These are phyloP conservation scores for Chamaenerion angustifolium DNA, from an alignment of 345 rosid species.

Conservation along the genomic window DNA sequence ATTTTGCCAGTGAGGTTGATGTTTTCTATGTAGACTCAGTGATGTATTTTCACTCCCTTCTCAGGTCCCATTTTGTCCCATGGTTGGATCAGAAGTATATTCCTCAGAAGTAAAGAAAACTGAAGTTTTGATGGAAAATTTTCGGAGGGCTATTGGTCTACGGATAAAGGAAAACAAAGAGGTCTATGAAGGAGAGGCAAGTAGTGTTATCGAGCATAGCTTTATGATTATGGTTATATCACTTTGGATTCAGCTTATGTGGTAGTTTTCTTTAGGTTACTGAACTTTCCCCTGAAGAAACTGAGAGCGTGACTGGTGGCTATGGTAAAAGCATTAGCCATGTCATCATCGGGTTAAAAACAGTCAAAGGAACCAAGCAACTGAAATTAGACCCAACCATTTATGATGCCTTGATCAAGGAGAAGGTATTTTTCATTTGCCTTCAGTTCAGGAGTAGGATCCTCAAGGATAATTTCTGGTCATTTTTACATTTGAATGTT, in stretches of 20 bases:
- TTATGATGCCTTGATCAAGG: conserved; percentile 95
- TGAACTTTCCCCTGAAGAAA: conserved; percentile 99
- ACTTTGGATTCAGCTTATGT: neutral
- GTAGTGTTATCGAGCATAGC: conserved; percentile 9
- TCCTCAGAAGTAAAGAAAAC: conserved; percentile 99
- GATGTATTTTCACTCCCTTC: no score
- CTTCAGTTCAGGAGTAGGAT: neutral
- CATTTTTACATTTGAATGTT: no score
- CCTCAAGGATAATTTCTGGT: no score
- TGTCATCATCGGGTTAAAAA: conserved; percentile 82
- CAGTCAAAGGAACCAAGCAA: conserved; percentile 96
- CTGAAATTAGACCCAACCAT: conserved; percentile 96
- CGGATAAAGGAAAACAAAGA: conserved; percentile 97
- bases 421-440: conserved; percentile 39
- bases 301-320: conserved; percentile 86
- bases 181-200: conserved; percentile 96
- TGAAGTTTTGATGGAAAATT: conserved; percentile 94
- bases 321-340: conserved; percentile 98
- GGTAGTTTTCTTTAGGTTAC: conserved; percentile 43
- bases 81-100: conserved; percentile 99
- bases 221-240: no score
- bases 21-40: no score
- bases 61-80: conserved; percentile 86
- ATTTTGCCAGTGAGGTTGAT: no score
- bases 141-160: conserved; percentile 84